Base-by-base conservation (phyloP, 306 rosid species). In the Acmispon strigosus region DNA sequence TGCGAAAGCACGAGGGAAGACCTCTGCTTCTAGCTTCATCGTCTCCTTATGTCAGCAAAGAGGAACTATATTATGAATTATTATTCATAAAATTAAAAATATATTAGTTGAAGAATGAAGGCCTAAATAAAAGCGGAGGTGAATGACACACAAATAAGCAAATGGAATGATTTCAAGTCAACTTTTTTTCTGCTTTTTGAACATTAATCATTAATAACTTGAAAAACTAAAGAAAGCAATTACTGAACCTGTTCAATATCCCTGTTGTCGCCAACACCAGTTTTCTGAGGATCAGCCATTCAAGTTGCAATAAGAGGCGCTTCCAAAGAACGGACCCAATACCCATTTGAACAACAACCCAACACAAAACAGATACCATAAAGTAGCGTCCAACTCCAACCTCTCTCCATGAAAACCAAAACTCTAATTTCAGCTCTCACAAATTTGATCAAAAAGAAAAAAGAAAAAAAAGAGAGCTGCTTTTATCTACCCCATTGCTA, bases 231-330 rank as follows among this genome's bases (percentile, higher is more conserved):
- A 7, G 13, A 22, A 60, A 69, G 72, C 47, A 59, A 74, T 47
- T 3, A 74, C 34, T n/a, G 69, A 81, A 93, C 98, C 96, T 93
- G 92, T 49, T 93, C 97, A 56, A 84, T 81, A 80, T 93, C 96
- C 89, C 83, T 93, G 58, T 80, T 90, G 56, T 88, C 90, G 72
- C 76, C 86, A 48, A 61, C 48, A 82, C 83, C 77, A 42, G 75
- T 69, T 81, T 81, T 84, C 74, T 74, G 96, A 82, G 77, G 78
- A 85, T 89, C 96, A 83, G 98, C 94, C 98, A 93, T 93, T 93
- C 88, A 90, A 87, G 91, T 81, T 88, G 88, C 83, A 84, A 80
- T 81, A 56, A 69, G 62, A 77, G 60, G 78, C 62, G 67, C 70
- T 82, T 73, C 78, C 76, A 67, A 78, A 74, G 76, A 79, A 72